Percentiles rank a stretch among this genome's conserved stretches.
Evolutionary conservation across 306 rosid species (phyloP).

Genomic region (Vicia villosa): DNA sequence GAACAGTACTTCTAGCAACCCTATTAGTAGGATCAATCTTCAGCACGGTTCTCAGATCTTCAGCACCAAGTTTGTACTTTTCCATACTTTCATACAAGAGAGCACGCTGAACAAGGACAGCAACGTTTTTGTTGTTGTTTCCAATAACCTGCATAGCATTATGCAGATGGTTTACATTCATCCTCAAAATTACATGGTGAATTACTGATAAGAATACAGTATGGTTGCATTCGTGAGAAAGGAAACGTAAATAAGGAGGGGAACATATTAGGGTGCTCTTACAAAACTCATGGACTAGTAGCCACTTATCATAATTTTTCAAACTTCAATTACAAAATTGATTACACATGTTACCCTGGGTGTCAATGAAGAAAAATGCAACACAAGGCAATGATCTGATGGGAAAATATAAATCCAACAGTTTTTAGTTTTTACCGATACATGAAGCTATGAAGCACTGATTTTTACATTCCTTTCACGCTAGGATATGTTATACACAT

Average conservation of each 20-base stretch:
- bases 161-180: constrained; percentile 29
- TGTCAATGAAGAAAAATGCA: neutral
- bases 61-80: constrained; percentile 95
- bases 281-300: constrained; percentile 7
- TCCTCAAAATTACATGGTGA: constrained; percentile 24
- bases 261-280: neutral
- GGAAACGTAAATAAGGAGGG: neutral
- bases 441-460: neutral
- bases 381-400: constrained; percentile 9
- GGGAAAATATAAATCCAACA: constrained; percentile 4
- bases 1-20: constrained; percentile 93
- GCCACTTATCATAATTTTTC: constrained; percentile 3
- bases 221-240: neutral
- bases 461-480: neutral
- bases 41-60: constrained; percentile 86
- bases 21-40: constrained; percentile 88
- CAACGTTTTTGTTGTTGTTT: constrained; percentile 61
- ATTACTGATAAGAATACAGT: constrained; percentile 14
- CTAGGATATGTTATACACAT: neutral
- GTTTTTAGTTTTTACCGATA: neutral
- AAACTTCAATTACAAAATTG: constrained; percentile 27
- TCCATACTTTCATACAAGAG: constrained; percentile 98
- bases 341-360: constrained; percentile 14
- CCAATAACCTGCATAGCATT: constrained; percentile 67
- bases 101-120: constrained; percentile 93